Base-by-base conservation (phyloP, 768 basidiomycete genomes). In the Lanmaoa pseudosensibilis region DNA sequence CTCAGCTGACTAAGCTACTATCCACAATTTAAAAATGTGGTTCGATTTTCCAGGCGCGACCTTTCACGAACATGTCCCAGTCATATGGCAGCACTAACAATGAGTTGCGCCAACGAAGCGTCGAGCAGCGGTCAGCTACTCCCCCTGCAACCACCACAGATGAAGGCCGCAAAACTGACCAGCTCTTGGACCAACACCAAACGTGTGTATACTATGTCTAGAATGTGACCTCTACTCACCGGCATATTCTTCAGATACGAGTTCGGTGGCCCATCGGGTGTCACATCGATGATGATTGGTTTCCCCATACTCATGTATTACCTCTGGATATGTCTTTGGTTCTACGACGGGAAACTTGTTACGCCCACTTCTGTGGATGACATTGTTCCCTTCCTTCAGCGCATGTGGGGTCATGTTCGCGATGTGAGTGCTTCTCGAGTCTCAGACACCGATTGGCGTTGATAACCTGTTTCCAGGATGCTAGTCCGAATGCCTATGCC, bases 251-350 rank as follows among this genome's bases (percentile, higher is more conserved):
- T 16, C 61, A 95, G 93, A 37, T 96, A 91, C 76, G 95, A 99
- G 73, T 99, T 99, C 67, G 96, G 97, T 60, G 96, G 96, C 3
- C 94, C 96, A 40, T 80, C 81, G 74, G 97, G 96, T 44, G 94
- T 95, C 27, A 72, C 85, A 12, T 90, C 88, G 13, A 98, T 99
- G 76, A 98, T 99, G 90, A 79, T 86, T 19, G 87, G 90, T 46
- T 99, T 99, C 69, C 97, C 97, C 0, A 72, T 88, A 25, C 80
- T 98, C 58, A 98, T 99, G 94, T 99, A 97, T 73, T 99, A 98
- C 77, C 83, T 98, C 59, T 98, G 94, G 93, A 92, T 92, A 56
- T 99, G 97, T 68, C 82, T 98, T 36, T 92, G 89, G 85, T 96
- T 95, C 73, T 94, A 98, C 69, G 89, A 97, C 61, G 97, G 97